Evolutionary conservation across 2,329 filamentous ascomycete species (phyloP), one percentile per base, ranked within the genome.

Genomic region (Claviceps sp.): DNA sequence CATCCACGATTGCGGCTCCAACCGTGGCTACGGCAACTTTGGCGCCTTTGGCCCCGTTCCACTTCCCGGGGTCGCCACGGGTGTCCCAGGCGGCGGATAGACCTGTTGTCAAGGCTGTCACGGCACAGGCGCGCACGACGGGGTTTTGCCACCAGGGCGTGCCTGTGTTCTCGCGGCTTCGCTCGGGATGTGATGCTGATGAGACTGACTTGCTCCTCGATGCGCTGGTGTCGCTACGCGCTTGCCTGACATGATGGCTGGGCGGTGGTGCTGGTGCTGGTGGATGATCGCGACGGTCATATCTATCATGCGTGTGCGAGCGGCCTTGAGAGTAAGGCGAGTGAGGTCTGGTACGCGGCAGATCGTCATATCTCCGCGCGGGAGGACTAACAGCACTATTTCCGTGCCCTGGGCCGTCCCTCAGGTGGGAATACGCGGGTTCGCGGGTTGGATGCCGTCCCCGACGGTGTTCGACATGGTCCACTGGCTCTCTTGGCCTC

Each of bases 1-100:
- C 71, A 52, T 76, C 73, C 26, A 74, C 68, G 9, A 75, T 60
- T 0, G 73, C 74, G 1, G 74, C 72, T 30, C 72, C 72, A 1
- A 76, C 54, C 5, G 73, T 73, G 3, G 73, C 72, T 1, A 72
- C 71, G 2, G 71, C 74, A 3, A 76, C 63, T 49, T 72, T 72
- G 50, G 70, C 70, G 5, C 72, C 73, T 55, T 76, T 76, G 16
- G 70, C 63, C 1, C 74, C 72, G 5, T 72, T 63, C 74, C 74
- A 76, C 0, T 67, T 63, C 1, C 73, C 70, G 1, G 67, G 65
- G 13, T 74, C 70, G 47, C 69, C 66, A 48, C 72, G 70, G 48
- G 71, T 65, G 45, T 71, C 67, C 62, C 74, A 70, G 4, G 72
- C 72, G 3, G 73, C 72, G 45, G 74, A 65, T 3, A 72, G 71